Evolutionary conservation across 2,329 filamentous ascomycete genomes (phyloP).

Genomic region (Colletotrichum lindemuthianum): DNA sequence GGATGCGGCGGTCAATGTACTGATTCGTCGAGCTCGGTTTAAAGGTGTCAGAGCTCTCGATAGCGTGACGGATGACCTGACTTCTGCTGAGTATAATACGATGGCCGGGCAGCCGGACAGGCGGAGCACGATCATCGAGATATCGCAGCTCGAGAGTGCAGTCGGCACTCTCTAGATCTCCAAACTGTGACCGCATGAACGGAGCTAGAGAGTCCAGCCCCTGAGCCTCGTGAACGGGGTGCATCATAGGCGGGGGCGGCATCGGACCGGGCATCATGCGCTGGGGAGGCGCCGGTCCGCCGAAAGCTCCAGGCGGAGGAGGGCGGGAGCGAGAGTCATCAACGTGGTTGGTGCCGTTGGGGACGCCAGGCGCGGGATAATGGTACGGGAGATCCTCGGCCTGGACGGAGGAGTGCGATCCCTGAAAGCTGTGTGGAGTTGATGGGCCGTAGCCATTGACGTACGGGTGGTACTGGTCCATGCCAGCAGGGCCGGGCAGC

Average conservation of each 20-base stretch:
- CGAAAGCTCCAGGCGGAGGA: conserved; percentile 19
- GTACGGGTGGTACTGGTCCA: conserved; percentile 47
- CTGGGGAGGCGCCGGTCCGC: conserved; percentile 38
- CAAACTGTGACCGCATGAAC: conserved; percentile 53
- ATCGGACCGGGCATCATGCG: conserved; percentile 45
- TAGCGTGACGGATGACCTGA: conserved; percentile 46
- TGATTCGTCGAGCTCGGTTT: conserved; percentile 36
- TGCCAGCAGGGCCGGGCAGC: conserved; percentile 43
- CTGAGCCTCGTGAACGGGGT: conserved; percentile 36
- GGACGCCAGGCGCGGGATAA: conserved; percentile 50
- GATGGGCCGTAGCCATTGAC: conserved; percentile 59
- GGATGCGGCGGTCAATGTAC: conserved; percentile 48
- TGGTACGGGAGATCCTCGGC: conserved; percentile 56
- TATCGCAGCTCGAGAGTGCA: conserved; percentile 59
- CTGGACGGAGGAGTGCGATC: conserved; percentile 66
- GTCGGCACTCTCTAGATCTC: conserved; percentile 51
- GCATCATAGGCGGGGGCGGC: conserved; percentile 37
- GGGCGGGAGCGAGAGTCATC: conserved; percentile 43
- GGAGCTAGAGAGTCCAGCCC: conserved; percentile 49
- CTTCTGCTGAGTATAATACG: conserved; percentile 66
- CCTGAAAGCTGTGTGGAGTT: conserved; percentile 70
- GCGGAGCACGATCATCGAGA: conserved; percentile 49
- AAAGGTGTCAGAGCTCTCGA: conserved; percentile 29
- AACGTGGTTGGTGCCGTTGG: conserved; percentile 47
- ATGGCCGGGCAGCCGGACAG: conserved; percentile 61